Base-by-base conservation (phyloP, 75 land plant genomes). In the Azolla pinnata region DNA sequence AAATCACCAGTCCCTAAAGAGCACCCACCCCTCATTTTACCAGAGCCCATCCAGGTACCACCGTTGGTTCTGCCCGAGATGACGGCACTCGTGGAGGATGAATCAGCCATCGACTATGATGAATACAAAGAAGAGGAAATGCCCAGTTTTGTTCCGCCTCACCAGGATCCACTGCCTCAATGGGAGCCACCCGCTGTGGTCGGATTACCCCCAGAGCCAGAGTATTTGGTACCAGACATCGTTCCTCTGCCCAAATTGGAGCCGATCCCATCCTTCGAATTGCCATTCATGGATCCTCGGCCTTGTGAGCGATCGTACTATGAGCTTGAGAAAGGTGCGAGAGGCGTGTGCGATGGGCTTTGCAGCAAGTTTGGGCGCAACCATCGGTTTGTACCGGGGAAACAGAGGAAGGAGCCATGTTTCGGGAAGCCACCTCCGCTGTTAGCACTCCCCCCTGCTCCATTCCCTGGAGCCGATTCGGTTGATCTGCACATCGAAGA, bases 251-350 rank as follows among this genome's bases (percentile, higher is more conserved):
- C 60, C 14, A 18, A 42, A 1, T 38, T 55, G 33, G 67, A 65
- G 7, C 2, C 57, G 1, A 40, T 65, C 18, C 67, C 67, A 12
- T 29, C 60, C n/a, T 65, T 42, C 50, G 17, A 29, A 35, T 30
- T 42, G 1, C 60, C 67, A 5, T 16, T 42, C 23, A 35, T 55
- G 33, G 67, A 67, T 26, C 52, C 52, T 10, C 17, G 69, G 54
- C 69, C 69, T 47, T 67, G 69, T 67, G 69, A 67, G 50, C 18
- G 21, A 29, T 24, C 62, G 16, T 67, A 67, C 54, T 67, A 67
- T 67, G 60, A 27, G 44, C 31, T 67, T 18, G 62, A 21, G 23
- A 50, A 48, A 5, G 33, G 16, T 57, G 38, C 9, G 32, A 29
- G 20, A 14, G 48, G 62, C 5, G 17, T 56, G 2, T 66, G 68